Evolutionary conservation across 2,329 filamentous ascomycete species (phyloP).

Genomic region (Beauveria rudraprayagi): DNA sequence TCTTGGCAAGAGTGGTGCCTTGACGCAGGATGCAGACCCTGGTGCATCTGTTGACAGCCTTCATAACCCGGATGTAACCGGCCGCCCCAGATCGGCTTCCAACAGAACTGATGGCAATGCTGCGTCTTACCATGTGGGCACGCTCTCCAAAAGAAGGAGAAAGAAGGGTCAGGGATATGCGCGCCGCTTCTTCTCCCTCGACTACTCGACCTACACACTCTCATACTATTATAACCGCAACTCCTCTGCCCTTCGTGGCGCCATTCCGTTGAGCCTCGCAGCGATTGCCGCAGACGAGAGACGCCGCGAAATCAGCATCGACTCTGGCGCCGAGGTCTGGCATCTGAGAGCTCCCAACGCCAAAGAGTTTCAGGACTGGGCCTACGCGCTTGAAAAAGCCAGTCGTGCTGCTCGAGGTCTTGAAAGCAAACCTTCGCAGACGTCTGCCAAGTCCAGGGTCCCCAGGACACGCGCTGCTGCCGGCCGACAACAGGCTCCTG

Average conservation of each 20-base stretch:
- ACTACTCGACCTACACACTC: constrained; percentile 87
- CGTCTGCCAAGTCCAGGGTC: constrained; percentile 10
- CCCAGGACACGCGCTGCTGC: constrained; percentile 15
- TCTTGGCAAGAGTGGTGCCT: constrained; percentile 40
- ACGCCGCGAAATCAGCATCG: constrained; percentile 86
- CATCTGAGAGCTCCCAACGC: constrained; percentile 77
- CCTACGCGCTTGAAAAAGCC: constrained; percentile 73
- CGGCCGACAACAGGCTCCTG: constrained; percentile 21
- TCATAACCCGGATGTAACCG: constrained; percentile 39
- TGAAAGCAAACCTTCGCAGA: constrained; percentile 29
- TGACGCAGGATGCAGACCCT: constrained; percentile 34
- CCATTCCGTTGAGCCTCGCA: constrained; percentile 84
- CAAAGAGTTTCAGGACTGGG: constrained; percentile 85
- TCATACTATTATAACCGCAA: constrained; percentile 96
- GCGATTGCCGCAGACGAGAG: constrained; percentile 85
- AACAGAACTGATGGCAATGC: constrained; percentile 41
- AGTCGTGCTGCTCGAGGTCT: constrained; percentile 54
- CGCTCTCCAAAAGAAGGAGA: constrained; percentile 79
- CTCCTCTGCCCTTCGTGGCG: constrained; percentile 83
- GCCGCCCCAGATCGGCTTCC: constrained; percentile 41
- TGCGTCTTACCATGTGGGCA: constrained; percentile 60
- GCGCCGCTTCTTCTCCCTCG: constrained; percentile 87
- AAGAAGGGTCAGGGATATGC: constrained; percentile 94
- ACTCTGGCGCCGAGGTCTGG: constrained; percentile 96
- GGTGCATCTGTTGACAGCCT: constrained; percentile 55